These are phyloP conservation scores for Eutypella sp. DNA, from an alignment of 2,329 filamentous ascomycete species.

Conservation along the genomic window DNA sequence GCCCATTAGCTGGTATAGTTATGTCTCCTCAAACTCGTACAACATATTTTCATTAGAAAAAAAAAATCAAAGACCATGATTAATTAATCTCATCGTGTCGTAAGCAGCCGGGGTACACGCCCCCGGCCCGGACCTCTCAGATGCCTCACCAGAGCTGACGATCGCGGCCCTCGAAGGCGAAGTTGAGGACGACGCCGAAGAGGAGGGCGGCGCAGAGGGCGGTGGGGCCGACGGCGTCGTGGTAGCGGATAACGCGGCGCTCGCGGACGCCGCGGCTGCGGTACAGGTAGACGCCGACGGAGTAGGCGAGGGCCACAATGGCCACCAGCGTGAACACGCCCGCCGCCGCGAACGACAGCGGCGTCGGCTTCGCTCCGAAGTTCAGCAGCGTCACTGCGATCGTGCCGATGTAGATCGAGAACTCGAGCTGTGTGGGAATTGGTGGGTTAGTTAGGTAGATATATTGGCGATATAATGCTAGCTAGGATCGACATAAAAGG, in stretches of 20 bases:
- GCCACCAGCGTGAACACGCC: conserved; percentile 81
- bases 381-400: conserved; percentile 82
- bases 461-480: too few relatives aligned
- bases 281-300: conserved; percentile 80
- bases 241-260: conserved; percentile 80
- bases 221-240: conserved; percentile 83
- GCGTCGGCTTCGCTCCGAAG: conserved; percentile 59
- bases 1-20: too few relatives aligned
- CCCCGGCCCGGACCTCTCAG: background rate
- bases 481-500: background rate
- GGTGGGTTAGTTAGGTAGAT: conserved; percentile 6
- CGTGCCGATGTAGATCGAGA: conserved; percentile 87
- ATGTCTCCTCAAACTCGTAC: too few relatives aligned
- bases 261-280: conserved; percentile 80
- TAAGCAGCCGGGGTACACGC: background rate
- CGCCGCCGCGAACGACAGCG: conserved; percentile 61
- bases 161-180: conserved; percentile 68
- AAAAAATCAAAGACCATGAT: too few relatives aligned
- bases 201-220: conserved; percentile 70
- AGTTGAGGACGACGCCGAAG: conserved; percentile 70
- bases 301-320: conserved; percentile 73
- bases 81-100: background rate
- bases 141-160: conserved; percentile 47
- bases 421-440: conserved; percentile 64
- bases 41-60: too few relatives aligned